phyloP scores from a whole-genome alignment of 1,284 basidiomycete genomes.

The Boletus sp. region DNA sequence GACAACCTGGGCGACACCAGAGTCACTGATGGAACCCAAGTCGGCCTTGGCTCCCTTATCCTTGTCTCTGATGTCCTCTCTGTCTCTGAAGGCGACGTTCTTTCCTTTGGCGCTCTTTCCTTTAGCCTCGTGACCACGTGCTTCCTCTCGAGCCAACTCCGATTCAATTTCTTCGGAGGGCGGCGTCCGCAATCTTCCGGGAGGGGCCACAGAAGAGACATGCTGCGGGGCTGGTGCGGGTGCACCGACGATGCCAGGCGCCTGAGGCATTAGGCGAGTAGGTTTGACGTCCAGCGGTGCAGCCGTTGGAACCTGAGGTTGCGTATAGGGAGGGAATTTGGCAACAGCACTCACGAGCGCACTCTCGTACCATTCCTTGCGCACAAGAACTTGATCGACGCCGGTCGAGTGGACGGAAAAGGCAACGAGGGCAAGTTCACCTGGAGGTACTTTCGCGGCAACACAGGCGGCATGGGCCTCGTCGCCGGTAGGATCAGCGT shows the following conservation, averaged over 20 bases:
- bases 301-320: slow-evolving; percentile 31
- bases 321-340: slow-evolving; percentile 57
- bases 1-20: slow-evolving; percentile 50
- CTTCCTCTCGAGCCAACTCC: slow-evolving; percentile 58
- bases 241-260: slow-evolving; percentile 22
- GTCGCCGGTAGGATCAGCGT: slow-evolving; percentile 72
- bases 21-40: slow-evolving; percentile 44
- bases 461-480: slow-evolving; percentile 77
- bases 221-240: slow-evolving; percentile 16
- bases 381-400: slow-evolving; percentile 78
- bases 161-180: slow-evolving; percentile 68
- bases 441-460: slow-evolving; percentile 70
- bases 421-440: slow-evolving; percentile 73
- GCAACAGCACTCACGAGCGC: slow-evolving; percentile 52
- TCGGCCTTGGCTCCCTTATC: slow-evolving; percentile 41
- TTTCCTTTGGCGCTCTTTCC: slow-evolving; percentile 49
- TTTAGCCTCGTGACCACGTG: slow-evolving; percentile 48
- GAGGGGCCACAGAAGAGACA: slow-evolving; percentile 22
- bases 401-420: slow-evolving; percentile 79
- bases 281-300: slow-evolving; percentile 36
- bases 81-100: slow-evolving; percentile 62
- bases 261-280: slow-evolving; percentile 37
- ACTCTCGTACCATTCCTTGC: slow-evolving; percentile 74
- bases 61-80: slow-evolving; percentile 48
- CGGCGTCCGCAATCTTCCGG: slow-evolving; percentile 55